Base-by-base conservation (phyloP, 73 alveolate species). In the Blepharisma stoltei region DNA sequence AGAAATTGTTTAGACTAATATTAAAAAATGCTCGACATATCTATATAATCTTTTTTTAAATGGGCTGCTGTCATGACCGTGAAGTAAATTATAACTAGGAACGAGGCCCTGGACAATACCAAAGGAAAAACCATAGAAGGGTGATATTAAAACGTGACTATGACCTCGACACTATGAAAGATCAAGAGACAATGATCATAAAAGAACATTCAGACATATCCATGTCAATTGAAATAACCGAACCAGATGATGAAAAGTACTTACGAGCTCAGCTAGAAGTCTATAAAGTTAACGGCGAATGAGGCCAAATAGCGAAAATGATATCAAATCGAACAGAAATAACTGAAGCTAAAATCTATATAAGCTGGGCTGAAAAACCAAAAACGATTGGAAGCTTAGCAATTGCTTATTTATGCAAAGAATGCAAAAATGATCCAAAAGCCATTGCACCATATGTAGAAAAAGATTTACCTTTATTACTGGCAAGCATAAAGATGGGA, bases 61-160 rank as follows among this genome's bases (percentile, higher is more conserved):
- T 60, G 73, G 73, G 73, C 46, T 60, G 73, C 73, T 60, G 73
- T 60, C 73, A 60, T 14, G 23, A 60, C 46, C 73, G 73, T 18
- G 73, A 60, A 2, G 73, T 32, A 32, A 32, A 32, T 32, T 1
- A 32, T 32, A 32, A 32, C 41, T 32, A 60, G 18, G 14, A 8
- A 25, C 14, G 23, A 60, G 73, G 38, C 0, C 4, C 73, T 14
- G 14, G 14, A 18, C 14, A 60, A n/a, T 38, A 38, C 4, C 73
- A n/a, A 60, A 14, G 46, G 2, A 11, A 52, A 20, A n/a, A 60
- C 46, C 14, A n/a, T 3, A 60, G 23, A 38, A 14, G 46, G 2
- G 0, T 60, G 5, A 0, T n/a, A 14, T 8, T 60, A 8, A 38
- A 60, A 4, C 14, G 14, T 8, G 23, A 60, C 41, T 32, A 32